Percentiles rank a stretch among this genome's conserved stretches.
Evolutionary conservation across 2,329 filamentous ascomycete genomes (phyloP).

Genomic region (Coleophoma eucalyptorum): DNA sequence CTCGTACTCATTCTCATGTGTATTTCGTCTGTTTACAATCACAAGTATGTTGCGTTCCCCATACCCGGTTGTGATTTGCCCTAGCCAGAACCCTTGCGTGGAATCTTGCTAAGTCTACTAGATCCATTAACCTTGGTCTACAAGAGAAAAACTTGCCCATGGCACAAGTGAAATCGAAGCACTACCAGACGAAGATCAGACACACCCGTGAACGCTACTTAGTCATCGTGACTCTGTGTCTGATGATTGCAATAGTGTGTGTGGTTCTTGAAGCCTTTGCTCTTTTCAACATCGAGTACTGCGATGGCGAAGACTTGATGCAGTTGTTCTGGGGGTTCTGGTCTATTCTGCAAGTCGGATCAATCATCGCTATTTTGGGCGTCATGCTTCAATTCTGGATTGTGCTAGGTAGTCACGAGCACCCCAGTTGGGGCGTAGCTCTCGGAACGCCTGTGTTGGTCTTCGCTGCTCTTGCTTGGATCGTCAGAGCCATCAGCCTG

Average conservation of each 20-base stretch:
- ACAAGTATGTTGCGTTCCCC: slow-evolving; percentile 14
- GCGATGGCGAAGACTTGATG: slow-evolving; percentile 57
- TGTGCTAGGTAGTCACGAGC: slow-evolving; percentile 41
- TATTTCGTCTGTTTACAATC: slow-evolving; percentile 31
- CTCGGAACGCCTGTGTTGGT: slow-evolving; percentile 57
- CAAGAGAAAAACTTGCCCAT: slow-evolving; percentile 4
- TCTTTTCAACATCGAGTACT: slow-evolving; percentile 40
- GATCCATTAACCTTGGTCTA: slow-evolving; percentile 14
- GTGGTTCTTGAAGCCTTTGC: slow-evolving; percentile 51
- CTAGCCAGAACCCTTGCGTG: background rate
- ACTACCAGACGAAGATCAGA: background rate
- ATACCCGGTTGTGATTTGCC: no score
- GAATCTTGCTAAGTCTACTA: slow-evolving; percentile 1
- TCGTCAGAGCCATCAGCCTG: slow-evolving; percentile 31
- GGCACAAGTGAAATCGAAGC: background rate
- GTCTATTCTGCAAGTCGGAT: slow-evolving; percentile 56
- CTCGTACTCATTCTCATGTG: slow-evolving; percentile 41
- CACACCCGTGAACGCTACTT: slow-evolving; percentile 31
- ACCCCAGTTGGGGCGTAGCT: slow-evolving; percentile 58
- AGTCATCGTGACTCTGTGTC: slow-evolving; percentile 38
- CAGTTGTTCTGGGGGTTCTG: slow-evolving; percentile 49
- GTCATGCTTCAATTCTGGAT: slow-evolving; percentile 51
- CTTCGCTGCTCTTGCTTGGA: slow-evolving; percentile 41
- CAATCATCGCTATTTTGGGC: slow-evolving; percentile 53
- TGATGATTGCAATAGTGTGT: slow-evolving; percentile 38